Base-by-base conservation (phyloP, 1,284 basidiomycete species). In the Hemileia vastatrix region DNA sequence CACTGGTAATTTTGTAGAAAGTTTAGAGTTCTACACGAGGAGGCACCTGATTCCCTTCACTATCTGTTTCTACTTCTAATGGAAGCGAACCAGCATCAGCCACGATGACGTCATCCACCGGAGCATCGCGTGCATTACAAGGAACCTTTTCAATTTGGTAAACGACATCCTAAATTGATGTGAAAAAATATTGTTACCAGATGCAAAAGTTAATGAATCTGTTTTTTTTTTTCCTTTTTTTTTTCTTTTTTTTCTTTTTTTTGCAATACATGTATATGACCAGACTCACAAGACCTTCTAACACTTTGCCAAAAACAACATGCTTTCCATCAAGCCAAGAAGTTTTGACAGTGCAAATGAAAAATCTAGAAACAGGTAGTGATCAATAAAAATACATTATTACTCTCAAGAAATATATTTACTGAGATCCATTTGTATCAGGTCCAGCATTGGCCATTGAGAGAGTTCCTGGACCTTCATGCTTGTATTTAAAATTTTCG, bases 11-110 rank as follows among this genome's bases (percentile, higher is more conserved):
- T n/a, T n/a, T n/a, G n/a, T n/a, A n/a, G n/a, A n/a, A n/a, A n/a
- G n/a, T 53, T 50, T 48, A 61, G 32, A 61, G 44, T 54, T 61
- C 59, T 13, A 54, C 59, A 43, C 59, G 51, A 32, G 47, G 59
- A 61, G 59, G 59, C 50, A 61, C 59, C 59, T 61, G 44, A 31
- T 61, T 61, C 33, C 59, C 59, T 53, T 54, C 59, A 11, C 45
- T 45, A 48, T 61, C 59, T 1, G 49, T 33, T 49, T 61, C 8
- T 4, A 45, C n/a, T 18, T 61, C 59, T n/a, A 61, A 32, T 23
- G 31, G 27, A 27, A 61, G 4, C 24, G 54, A 51, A n/a, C 59
- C 59, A 21, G 50, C 32, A 23, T 61, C 59, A 1, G 36, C 59
- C 19, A 61, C 54, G 2, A 24, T 44, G 1, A 61, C 52, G 23